Evolutionary conservation across 768 basidiomycete genomes (phyloP).

Genomic region (Hericium erinaceus): DNA sequence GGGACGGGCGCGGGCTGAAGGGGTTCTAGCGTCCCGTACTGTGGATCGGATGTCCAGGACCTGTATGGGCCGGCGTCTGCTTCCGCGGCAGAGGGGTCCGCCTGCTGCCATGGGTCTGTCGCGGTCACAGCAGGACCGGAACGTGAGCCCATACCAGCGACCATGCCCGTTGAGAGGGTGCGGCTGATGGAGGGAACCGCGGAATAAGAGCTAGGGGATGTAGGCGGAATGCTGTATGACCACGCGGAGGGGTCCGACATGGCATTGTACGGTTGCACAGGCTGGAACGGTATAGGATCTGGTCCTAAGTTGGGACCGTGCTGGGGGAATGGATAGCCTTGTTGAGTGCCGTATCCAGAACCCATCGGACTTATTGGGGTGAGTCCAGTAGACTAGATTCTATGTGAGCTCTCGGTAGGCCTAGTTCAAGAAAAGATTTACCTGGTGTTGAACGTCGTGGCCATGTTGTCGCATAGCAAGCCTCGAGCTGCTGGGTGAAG

Average conservation of each 20-base stretch:
- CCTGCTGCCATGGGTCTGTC: not conserved
- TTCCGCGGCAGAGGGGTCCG: not conserved
- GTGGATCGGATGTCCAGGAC: constrained; percentile 5
- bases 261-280: not conserved
- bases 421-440: not conserved
- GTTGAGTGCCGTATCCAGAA: not conserved
- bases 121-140: not conserved
- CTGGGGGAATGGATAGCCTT: not conserved
- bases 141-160: not conserved
- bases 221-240: not conserved
- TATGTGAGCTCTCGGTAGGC: not conserved
- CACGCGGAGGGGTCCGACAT: not conserved
- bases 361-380: not conserved
- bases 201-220: not conserved
- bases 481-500: constrained; percentile 15
- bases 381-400: not conserved
- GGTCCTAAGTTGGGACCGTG: not conserved
- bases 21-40: constrained; percentile 7
- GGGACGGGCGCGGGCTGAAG: constrained; percentile 3
- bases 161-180: not conserved
- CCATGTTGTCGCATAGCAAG: constrained; percentile 4
- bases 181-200: not conserved
- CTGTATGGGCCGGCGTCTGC: constrained; percentile 12
- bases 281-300: not conserved
- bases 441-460: constrained; percentile 3